A percentile compares a stretch with the other conserved stretches of the same genome.
Conservation (phyloP, 305 asterid species). For the Fraxinus dipetala region DNA sequence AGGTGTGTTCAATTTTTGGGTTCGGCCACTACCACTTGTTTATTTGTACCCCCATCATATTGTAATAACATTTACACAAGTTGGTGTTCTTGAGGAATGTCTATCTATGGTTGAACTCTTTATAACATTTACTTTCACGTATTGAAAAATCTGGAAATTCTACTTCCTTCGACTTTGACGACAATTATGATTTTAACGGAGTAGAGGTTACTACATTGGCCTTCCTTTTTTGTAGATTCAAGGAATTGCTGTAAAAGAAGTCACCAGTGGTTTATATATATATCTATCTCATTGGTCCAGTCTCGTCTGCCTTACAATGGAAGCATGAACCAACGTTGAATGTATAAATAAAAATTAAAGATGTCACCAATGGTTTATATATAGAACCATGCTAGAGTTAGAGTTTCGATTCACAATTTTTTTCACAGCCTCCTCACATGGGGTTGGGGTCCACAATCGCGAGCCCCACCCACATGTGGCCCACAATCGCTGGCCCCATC, state of each 20-base stretch:
- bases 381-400: too few relatives aligned
- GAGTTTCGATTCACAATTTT: too few relatives aligned
- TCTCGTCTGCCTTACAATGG: not conserved
- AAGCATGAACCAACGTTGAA: not conserved
- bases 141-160: not conserved
- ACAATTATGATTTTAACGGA: not conserved
- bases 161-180: not conserved
- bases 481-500: too few relatives aligned
- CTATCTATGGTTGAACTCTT: not conserved
- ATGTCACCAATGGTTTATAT: too few relatives aligned
- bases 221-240: not conserved
- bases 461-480: too few relatives aligned
- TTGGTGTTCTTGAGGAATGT: not conserved
- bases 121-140: not conserved
- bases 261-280: not conserved
- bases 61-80: not conserved
- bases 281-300: not conserved
- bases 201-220: not conserved
- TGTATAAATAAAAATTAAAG: not conserved
- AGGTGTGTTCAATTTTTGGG: conserved; percentile 26
- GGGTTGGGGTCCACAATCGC: too few relatives aligned
- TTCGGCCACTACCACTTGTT: conserved; percentile 19
- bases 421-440: too few relatives aligned
- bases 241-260: not conserved
- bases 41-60: not conserved